Percentiles rank a stretch among this genome's conserved stretches.
Conservation (phyloP, 495 filamentous ascomycete genomes). For the Aspergillus mulundensis region DNA sequence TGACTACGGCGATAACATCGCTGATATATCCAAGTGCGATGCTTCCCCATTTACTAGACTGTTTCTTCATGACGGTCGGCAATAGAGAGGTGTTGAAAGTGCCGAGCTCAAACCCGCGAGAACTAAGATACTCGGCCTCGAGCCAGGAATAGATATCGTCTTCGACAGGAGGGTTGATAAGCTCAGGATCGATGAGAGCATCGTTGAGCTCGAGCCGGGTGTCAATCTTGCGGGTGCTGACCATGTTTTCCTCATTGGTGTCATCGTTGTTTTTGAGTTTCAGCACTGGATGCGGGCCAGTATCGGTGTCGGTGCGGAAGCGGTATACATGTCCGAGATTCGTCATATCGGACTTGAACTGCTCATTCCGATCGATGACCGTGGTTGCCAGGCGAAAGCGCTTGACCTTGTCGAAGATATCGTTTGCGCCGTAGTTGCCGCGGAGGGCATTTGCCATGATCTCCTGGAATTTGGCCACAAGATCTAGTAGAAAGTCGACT, state of each 20-base stretch:
- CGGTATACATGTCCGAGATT: background rate
- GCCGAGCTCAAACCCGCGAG: slow-evolving; percentile 37
- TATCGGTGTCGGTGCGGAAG: background rate
- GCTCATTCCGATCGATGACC: slow-evolving; percentile 36
- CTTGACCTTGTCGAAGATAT: slow-evolving; percentile 31
- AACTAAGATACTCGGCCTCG: slow-evolving; percentile 20
- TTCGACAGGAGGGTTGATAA: background rate
- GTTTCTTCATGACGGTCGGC: slow-evolving; percentile 46
- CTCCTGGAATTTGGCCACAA: slow-evolving; percentile 40
- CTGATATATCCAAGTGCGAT: slow-evolving; percentile 47
- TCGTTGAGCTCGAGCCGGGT: background rate
- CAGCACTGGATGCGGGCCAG: background rate
- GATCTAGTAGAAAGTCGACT: slow-evolving; percentile 35
- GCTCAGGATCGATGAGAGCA: background rate
- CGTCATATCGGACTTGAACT: slow-evolving; percentile 31
- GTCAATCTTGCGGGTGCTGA: background rate
- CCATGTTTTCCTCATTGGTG: background rate
- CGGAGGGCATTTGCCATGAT: slow-evolving; percentile 35
- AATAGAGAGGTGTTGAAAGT: slow-evolving; percentile 40
- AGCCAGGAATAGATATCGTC: slow-evolving; percentile 32
- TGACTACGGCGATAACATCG: slow-evolving; percentile 40
- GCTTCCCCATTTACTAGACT: slow-evolving; percentile 50
- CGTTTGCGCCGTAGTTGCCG: slow-evolving; percentile 39
- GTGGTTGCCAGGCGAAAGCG: slow-evolving; percentile 42
- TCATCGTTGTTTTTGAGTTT: background rate